Percentiles rank a stretch among this genome's conserved stretches.
Evolutionary conservation across 2,329 filamentous ascomycete species (phyloP).

Genomic region (Ambrosiella cleistominuta): DNA sequence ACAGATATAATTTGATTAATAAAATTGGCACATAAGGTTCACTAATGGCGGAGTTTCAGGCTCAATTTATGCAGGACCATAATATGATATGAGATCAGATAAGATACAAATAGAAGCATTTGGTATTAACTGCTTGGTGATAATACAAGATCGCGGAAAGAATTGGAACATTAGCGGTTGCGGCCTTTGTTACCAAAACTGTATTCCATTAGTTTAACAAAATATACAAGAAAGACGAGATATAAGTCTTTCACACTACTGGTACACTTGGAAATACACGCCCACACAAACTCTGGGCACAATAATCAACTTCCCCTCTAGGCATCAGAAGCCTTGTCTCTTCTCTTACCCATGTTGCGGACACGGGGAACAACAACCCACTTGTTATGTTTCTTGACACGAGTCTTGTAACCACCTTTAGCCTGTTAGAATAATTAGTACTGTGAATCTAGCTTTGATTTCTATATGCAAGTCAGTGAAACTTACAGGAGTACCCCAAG

Average conservation of each 20-base stretch:
- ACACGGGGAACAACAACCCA: slow-evolving; percentile 70
- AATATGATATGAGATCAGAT: too few species aligned
- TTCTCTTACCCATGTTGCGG: slow-evolving; percentile 82
- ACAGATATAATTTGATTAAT: too few species aligned
- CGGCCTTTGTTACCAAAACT: neutral
- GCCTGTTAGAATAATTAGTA: slow-evolving; percentile 29
- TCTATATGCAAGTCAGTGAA: neutral
- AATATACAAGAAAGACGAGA: slow-evolving; percentile 9
- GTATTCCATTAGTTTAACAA: slow-evolving; percentile 1
- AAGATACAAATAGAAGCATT: too few species aligned
- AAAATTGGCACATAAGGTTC: too few species aligned
- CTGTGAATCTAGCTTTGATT: neutral
- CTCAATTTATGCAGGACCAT: too few species aligned
- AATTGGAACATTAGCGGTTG: too few species aligned
- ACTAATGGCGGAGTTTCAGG: too few species aligned
- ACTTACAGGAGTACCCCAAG: slow-evolving; percentile 89
- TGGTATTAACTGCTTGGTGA: neutral
- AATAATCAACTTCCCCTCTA: slow-evolving; percentile 3
- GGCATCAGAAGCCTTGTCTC: slow-evolving; percentile 34
- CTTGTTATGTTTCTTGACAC: slow-evolving; percentile 79
- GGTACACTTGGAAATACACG: slow-evolving; percentile 8
- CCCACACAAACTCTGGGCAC: neutral
- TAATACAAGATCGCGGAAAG: neutral
- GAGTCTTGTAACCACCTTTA: slow-evolving; percentile 83
- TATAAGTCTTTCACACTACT: slow-evolving; percentile 9